Percentiles rank a stretch among this genome's conserved stretches.
Evolutionary conservation across 805 yeast genomes (phyloP).

Genomic region (Zygoascus bituminiphila): DNA sequence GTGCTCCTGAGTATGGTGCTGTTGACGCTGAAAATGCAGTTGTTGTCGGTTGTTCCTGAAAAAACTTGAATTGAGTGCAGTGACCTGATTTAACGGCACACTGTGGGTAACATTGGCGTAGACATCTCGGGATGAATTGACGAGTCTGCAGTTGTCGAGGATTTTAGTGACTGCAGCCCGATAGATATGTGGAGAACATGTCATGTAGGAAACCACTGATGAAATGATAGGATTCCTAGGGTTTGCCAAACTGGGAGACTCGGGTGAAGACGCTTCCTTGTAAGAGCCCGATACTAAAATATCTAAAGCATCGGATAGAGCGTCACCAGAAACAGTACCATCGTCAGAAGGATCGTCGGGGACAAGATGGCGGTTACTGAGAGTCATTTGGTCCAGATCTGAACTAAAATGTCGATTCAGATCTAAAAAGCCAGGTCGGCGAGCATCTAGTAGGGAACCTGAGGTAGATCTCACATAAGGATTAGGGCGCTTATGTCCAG

Average conservation of each 20-base stretch:
- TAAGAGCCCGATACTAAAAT: no score
- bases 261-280: no score
- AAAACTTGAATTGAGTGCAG: neutral
- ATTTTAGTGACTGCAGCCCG: neutral
- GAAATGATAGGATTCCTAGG: neutral
- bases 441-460: neutral
- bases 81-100: conserved; percentile 14
- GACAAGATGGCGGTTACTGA: neutral
- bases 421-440: neutral
- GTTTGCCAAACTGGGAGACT: no score
- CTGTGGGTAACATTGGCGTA: conserved; percentile 16
- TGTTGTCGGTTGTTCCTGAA: neutral
- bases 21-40: neutral
- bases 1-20: neutral
- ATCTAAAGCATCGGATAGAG: no score
- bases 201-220: neutral
- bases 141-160: neutral
- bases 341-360: no score
- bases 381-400: neutral
- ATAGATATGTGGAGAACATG: neutral
- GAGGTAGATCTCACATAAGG: neutral
- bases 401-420: neutral
- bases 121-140: neutral
- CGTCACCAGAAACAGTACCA: no score
- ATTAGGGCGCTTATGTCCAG: neutral